Evolutionary conservation across 805 yeast species (phyloP), one percentile per base, ranked within the genome.

Genomic region (Metschnikowia reukaufii): DNA sequence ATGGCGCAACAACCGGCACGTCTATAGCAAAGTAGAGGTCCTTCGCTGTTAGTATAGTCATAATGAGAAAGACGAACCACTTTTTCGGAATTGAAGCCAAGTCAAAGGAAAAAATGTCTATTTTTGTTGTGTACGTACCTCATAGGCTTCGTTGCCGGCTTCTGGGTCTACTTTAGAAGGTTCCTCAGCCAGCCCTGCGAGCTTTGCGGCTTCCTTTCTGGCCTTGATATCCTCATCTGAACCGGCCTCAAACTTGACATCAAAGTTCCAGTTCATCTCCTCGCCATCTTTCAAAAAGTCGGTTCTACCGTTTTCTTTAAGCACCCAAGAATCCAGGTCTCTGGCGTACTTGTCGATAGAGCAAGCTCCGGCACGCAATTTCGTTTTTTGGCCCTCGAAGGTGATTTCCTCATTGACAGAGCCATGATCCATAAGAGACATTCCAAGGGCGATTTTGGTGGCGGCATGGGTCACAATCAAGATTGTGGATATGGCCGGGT

Each of bases 391-490:
- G 8, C 73, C 69, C 6, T 45, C 19, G 39, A 49, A 47, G 20
- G 74, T 81, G 34, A 86, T 58, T 19, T 73, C 66, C 21, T 81
- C 87, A 36, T 78, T 74, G 17, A 79, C 79, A 34, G 72, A 69
- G 0, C 61, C 43, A 45, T 76, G 77, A 0, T 82, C 82, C 58
- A 86, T 60, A 13, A 92, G 69, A 0, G 86, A 77, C 81, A 88
- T 80, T 4, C 97, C 97, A 15, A 92, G 68, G 0, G 95, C 91
- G 50, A 90, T 88, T 63, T 89, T 88, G 4, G 95, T 78, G 3
- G 98, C 97, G 1, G 98, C 99, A 67, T 94, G 98, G 4, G 96
- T 83, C 21, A 88, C 83, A n/a, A 92, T 68, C 18, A 94, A 58
- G 6, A 94, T 70, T 0, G 82, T 72, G 31, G 82, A 80, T 27